A percentile compares a stretch with the other conserved stretches of the same genome.
phyloP scores from a whole-genome alignment of 2,329 filamentous ascomycete genomes.

The Eurotiales sp. region DNA sequence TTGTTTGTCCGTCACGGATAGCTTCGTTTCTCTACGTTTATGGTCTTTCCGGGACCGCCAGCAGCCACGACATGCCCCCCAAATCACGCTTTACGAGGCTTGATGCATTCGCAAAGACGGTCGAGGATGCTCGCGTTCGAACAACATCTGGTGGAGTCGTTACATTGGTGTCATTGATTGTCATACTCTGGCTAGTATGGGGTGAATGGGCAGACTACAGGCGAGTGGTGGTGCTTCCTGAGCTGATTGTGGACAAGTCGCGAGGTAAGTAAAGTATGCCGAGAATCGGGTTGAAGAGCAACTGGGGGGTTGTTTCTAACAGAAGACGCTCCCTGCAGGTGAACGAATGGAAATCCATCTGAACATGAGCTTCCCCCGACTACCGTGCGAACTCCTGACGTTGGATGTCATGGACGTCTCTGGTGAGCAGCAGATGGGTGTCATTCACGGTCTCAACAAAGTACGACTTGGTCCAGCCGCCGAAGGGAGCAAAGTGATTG shows the following conservation, averaged over 20 bases:
- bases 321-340: conserved; percentile 48
- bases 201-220: conserved; percentile 96
- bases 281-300: neutral
- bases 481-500: conserved; percentile 74
- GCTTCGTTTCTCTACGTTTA: conserved; percentile 17
- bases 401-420: conserved; percentile 99
- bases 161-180: conserved; percentile 82
- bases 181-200: conserved; percentile 85
- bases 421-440: conserved; percentile 91
- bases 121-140: conserved; percentile 93
- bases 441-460: conserved; percentile 89
- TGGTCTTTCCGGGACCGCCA: conserved; percentile 20
- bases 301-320: neutral
- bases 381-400: conserved; percentile 92
- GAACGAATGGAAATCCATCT: conserved; percentile 99
- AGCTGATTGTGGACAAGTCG: conserved; percentile 93
- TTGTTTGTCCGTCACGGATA: neutral
- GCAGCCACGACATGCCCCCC: conserved; percentile 61
- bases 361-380: conserved; percentile 89
- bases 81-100: conserved; percentile 95
- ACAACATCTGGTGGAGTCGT: conserved; percentile 95
- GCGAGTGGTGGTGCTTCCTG: conserved; percentile 78
- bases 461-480: conserved; percentile 69
- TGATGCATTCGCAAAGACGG: conserved; percentile 98
- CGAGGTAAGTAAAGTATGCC: conserved; percentile 59